phyloP scores from a whole-genome alignment of 805 yeast species.

The Jamesozyma lodderae region DNA sequence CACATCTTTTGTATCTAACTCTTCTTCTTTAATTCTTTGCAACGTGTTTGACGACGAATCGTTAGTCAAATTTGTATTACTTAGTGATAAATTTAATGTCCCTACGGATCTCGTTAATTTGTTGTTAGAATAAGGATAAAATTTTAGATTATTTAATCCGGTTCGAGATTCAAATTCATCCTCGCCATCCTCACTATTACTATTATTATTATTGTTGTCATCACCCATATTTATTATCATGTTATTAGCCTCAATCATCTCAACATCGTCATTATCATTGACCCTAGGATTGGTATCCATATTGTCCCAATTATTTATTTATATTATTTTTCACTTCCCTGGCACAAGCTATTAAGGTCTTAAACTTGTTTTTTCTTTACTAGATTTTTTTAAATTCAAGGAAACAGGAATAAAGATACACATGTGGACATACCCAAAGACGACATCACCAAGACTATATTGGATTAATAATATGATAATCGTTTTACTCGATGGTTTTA shows the following conservation, averaged over 20 bases:
- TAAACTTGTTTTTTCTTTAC: not conserved
- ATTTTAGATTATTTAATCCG: slow-evolving; percentile 19
- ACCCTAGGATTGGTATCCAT: not conserved
- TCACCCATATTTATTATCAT: slow-evolving; percentile 1
- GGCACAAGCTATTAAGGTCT: not conserved
- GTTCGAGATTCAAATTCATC: not conserved
- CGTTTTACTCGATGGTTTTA: too few relatives aligned
- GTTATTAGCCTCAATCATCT: not conserved
- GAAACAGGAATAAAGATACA: too few relatives aligned
- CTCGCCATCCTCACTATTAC: not conserved
- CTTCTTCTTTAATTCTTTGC: slow-evolving; percentile 10
- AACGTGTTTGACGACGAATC: not conserved
- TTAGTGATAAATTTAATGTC: slow-evolving; percentile 40
- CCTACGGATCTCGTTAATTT: slow-evolving; percentile 45
- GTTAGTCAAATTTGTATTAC: slow-evolving; percentile 25
- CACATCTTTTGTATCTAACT: slow-evolving; percentile 9
- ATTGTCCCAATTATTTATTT: not conserved
- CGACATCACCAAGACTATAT: too few relatives aligned
- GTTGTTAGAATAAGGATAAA: slow-evolving; percentile 24
- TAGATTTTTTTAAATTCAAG: not conserved
- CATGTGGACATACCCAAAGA: too few relatives aligned
- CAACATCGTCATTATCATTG: slow-evolving; percentile 1
- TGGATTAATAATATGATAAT: too few relatives aligned
- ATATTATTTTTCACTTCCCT: not conserved
- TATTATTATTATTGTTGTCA: not conserved